Conservation (phyloP, 192 early-diverging fungal genomes). For the Entomortierella chlamydospora region DNA sequence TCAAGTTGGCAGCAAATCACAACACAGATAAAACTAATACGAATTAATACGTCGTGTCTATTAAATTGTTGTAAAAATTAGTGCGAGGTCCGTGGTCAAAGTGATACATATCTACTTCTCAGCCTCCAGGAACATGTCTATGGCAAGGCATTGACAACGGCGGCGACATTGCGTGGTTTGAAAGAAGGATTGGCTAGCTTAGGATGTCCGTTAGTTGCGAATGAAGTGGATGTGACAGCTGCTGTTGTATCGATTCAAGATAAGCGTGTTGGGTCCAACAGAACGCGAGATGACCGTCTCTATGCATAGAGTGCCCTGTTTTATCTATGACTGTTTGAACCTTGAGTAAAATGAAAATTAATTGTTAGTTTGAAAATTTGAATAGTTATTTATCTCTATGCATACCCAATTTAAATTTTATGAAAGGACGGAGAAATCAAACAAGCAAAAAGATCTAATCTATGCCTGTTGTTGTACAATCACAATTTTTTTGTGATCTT, state of each 20-base stretch:
- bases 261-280: conserved; percentile 46
- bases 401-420: too few relatives aligned
- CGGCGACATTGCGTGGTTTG: conserved; percentile 41
- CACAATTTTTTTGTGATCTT: too few relatives aligned
- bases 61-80: neutral
- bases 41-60: neutral
- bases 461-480: too few relatives aligned
- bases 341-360: too few relatives aligned
- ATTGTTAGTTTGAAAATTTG: too few relatives aligned
- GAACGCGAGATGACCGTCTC: conserved; percentile 35
- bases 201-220: conserved; percentile 18
- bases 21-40: too few relatives aligned
- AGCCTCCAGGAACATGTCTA: conserved; percentile 50
- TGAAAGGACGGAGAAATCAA: too few relatives aligned
- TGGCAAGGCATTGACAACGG: conserved; percentile 45
- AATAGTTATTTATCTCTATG: too few relatives aligned
- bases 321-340: neutral
- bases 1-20: too few relatives aligned
- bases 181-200: conserved; percentile 38
- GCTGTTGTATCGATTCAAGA: conserved; percentile 33
- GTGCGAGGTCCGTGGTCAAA: conserved; percentile 45
- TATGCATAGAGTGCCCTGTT: conserved; percentile 21
- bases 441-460: too few relatives aligned
- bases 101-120: conserved; percentile 31
- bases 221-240: conserved; percentile 13